Evolutionary conservation across 2,329 filamentous ascomycete species (phyloP), one percentile per base, ranked within the genome.

Genomic region (Arthrobotrys sinensis): DNA sequence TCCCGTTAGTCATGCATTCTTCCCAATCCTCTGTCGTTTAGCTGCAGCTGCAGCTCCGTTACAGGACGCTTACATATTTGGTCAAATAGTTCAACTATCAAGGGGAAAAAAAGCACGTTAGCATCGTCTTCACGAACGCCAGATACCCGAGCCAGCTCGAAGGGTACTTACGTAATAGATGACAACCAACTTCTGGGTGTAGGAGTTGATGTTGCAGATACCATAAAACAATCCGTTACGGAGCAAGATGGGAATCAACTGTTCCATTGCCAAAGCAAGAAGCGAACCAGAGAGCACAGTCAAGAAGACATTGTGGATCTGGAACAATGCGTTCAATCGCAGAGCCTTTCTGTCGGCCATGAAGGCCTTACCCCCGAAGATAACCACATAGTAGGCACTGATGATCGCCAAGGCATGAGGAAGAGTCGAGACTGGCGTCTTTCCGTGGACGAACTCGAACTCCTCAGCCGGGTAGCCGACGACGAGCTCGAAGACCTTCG

Each of bases 251-350:
- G 95, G 93, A 72, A 97, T 87, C 80, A 99, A 87, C 87, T 98
- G 93, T 88, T 98, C 96, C 82, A 94, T 86, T 85, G 96, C 98
- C 82, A 99, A 90, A 70, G 88, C 91, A 83, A 99, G 86, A 65
- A 99, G 89, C 64, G 90, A 87, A 77, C 86, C 92, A 84, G 93
- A 97, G 87, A 97, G 93, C 81, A 89, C 87, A 57, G 95, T 98
- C 83, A 99, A 88, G 87, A 94, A 91, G 83, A 98, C 91, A 89
- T 99, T 99, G 90, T 99, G 95, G 84, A 97, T 89, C 87, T 97
- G 92, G 88, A 98, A 98, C 76, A 96, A 87, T 14, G 89, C 87
- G 87, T 93, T 96, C 83, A 98, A 89, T 88, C 96, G 93, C 87
- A 96, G 91, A 21, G 95, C 88, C 84, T 91, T 88, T 80, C 93